phyloP scores from a whole-genome alignment of 345 rosid species.

The Hibiscus trionum region DNA sequence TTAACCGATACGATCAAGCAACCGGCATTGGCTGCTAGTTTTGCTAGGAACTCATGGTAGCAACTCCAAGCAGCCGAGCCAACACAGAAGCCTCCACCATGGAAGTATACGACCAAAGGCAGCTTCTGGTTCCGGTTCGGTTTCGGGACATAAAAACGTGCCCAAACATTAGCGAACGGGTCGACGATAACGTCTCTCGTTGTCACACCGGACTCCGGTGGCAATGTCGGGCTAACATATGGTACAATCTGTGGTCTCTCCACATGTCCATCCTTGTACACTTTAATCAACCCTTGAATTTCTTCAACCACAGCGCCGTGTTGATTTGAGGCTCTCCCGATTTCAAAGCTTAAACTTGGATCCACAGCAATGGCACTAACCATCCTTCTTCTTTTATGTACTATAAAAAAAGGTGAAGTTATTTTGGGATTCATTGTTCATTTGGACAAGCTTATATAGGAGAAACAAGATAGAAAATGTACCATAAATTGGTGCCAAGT shows the following conservation, averaged over 20 bases:
- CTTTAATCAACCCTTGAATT: conserved; percentile 58
- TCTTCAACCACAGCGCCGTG: conserved; percentile 43
- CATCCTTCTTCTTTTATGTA: conserved; percentile 20
- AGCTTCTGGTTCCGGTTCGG: conserved; percentile 23
- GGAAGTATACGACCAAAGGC: conserved; percentile 54
- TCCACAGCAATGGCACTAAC: conserved; percentile 19
- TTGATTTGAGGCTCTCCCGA: conserved; percentile 18
- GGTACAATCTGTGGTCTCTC: conserved; percentile 49
- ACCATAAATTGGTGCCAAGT: conserved; percentile 11
- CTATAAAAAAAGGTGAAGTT: not conserved
- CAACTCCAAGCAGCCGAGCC: conserved; percentile 62
- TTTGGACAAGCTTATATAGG: conserved; percentile 7
- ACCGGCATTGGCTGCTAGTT: conserved; percentile 29
- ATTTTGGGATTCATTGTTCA: not conserved
- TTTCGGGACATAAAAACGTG: conserved; percentile 53
- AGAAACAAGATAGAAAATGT: not conserved
- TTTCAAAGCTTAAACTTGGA: conserved; percentile 15
- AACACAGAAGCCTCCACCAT: conserved; percentile 62
- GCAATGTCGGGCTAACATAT: conserved; percentile 30
- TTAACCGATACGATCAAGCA: conserved; percentile 46
- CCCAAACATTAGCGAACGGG: conserved; percentile 48
- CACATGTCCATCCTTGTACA: conserved; percentile 59
- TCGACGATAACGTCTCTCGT: conserved; percentile 48
- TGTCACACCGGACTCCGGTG: conserved; percentile 36
- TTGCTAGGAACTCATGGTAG: conserved; percentile 50